Base-by-base conservation (phyloP, 176 grass and related monocot species). In the Oryza coarctata region DNA sequence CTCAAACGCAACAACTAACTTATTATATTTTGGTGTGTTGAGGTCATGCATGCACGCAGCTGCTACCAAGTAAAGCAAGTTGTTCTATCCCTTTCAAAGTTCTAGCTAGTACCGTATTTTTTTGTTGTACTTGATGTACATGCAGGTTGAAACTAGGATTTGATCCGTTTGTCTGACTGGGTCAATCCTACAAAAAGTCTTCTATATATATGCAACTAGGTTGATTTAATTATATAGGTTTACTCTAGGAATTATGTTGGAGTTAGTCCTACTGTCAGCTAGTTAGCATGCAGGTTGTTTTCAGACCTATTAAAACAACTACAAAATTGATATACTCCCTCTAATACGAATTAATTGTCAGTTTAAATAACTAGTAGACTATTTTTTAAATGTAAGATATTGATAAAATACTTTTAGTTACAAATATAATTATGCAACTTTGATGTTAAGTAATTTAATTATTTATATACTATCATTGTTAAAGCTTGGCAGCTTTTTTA, bases 21-120 rank as follows among this genome's bases (percentile, higher is more conserved):
- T 4, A 43, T 17, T 55, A 55, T 44, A 4, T 45, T 63, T 47
- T 39, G n/a, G n/a, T 71, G 3, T 13, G 28, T 27, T 63, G 78
- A 49, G 28, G 22, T 64, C 38, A 79, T 52, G 23, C 68, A 52
- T 3, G 15, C 4, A 49, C 45, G 45, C 1, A 17, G 17, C 14
- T 55, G 79, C 57, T 86, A 29, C 40, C 68, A 40, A 23, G 25
- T 31, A 79, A 64, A 79, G 76, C 68, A 39, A 40, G 68, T 68
- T 86, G 57, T 12, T 12, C 23, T 47, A 33, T 79, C 67, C 66
- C 58, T 72, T 22, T 85, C 83, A 79, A 29, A 14, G 28, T 45
- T 63, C 22, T 38, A 71, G 66, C 12, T 0, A 13, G 6, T 35
- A 23, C 39, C 36, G 14, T n/a, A n/a, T n/a, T 1, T 73, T 43